Base-by-base conservation (phyloP, 2,329 filamentous ascomycete genomes). In the Acarospora socialis region DNA sequence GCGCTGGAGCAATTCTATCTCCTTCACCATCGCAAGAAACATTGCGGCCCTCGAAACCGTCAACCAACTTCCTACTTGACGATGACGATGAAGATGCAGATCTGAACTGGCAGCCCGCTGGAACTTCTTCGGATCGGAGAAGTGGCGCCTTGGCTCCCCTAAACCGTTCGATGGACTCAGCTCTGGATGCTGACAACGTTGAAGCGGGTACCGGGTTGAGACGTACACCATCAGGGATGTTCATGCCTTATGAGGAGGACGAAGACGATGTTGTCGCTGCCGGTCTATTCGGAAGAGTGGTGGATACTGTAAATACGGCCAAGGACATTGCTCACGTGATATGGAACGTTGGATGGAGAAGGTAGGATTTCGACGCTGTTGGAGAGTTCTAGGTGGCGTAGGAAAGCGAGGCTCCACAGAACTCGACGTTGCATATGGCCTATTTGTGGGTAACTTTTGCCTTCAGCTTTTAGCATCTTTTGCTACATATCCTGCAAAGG, bases 21-120 rank as follows among this genome's bases (percentile, higher is more conserved):
- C 78, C 80, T 1, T 83, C 81, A 0, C 75, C 82, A 0, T 92
- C 83, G 0, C 77, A 84, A 46, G 82, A 90, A 54, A 92, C 84
- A 0, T 57, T 92, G 2, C 70, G 78, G 29, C 81, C 83, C 2
- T 66, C 76, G 0, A 73, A 71, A 42, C 64, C 74, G 10, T 74
- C 75, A 1, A 67, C 70, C 3, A 75, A 74, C 39, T 73, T 79
- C 37, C 63, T 77, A 9, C 65, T 81, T 30, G 69, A 65, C 32
- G 66, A 70, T 22, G 72, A 67, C 4, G 68, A 77, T 17, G 70
- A 69, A 8, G 63, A 70, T 28, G 63, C 52, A 7, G 61, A 62
- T 27, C 52, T 59, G 28, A 54, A 52, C 9, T 65, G 60, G 54
- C 52, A 61, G n/a, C 53, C 60, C 6, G 53, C 53, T 4, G 46